Base-by-base conservation (phyloP, 345 rosid species). In the Linum trigynum region DNA sequence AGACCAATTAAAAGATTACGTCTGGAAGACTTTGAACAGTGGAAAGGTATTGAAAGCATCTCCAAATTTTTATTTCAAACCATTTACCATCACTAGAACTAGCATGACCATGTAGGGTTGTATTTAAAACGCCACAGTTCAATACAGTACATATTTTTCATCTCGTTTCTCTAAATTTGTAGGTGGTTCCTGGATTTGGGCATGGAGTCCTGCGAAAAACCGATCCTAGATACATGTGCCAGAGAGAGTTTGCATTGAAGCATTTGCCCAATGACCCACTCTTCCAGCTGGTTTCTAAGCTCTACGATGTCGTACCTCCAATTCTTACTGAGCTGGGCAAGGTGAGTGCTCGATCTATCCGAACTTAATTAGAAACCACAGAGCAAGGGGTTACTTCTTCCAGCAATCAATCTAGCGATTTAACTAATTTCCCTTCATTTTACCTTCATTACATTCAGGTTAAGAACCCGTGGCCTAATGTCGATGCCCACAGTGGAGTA, bases 111-210 rank as follows among this genome's bases (percentile, higher is more conserved):
- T 45, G 10, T 45, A 45, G 51, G 51, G 51, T 45, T 45, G 45
- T 8, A 45, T 7, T 5, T 2, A 5, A 45, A 45, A 9, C 3
- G 2, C 12, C 10, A 45, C 51, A 8, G 45, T 41, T 41, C 45
- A 41, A 41, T 41, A 41, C 45, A 4, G 1, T 23, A 23, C 32
- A 23, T 23, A 23, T 23, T 23, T 23, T 23, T 23, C 32, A 23
- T 23, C 32, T 23, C 32, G 32, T 40, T 38, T 67, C 64, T 59
- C 66, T 38, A 63, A 66, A 67, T 70, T 36, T 79, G 58, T 76
- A 91, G 99, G 97, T 91, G 68, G 96, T 95, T 61, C 99, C 99
- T 11, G 99, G 99, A 69, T 95, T 74, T 81, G 97, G 97, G 61
- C 99, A 89, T 75, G 97, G 99, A 64, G 99, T 95, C 65, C 65